A percentile compares a stretch with the other conserved stretches of the same genome.
phyloP scores from a whole-genome alignment of 2,329 filamentous ascomycete species.

The Aspergillus spinulosporus region DNA sequence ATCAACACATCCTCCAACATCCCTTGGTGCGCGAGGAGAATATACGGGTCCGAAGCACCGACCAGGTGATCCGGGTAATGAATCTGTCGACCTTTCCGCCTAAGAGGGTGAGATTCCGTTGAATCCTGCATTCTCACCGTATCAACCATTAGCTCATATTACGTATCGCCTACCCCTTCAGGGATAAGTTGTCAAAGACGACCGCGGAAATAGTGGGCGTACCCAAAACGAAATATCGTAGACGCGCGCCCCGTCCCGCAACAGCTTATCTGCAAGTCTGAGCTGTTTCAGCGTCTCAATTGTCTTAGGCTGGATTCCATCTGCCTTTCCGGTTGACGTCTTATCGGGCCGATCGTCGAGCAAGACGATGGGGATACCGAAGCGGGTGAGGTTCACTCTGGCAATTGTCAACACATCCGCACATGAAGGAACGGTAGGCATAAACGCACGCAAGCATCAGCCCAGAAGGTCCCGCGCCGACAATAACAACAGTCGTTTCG shows the following conservation, averaged over 20 bases:
- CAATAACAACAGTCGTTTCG: constrained; percentile 36
- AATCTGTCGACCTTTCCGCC: constrained; percentile 63
- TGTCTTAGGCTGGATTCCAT: constrained; percentile 74
- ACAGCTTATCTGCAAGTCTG: constrained; percentile 66
- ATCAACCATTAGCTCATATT: not conserved
- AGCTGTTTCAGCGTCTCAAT: constrained; percentile 76
- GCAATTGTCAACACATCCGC: too few relatives aligned
- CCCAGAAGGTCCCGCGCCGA: constrained; percentile 48
- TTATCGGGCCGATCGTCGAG: constrained; percentile 69
- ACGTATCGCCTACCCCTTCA: not conserved
- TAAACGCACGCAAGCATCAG: constrained; percentile 44
- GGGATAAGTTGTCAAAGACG: not conserved
- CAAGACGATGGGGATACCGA: constrained; percentile 64
- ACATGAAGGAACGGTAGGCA: too few relatives aligned
- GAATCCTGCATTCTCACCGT: constrained; percentile 7
- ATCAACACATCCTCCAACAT: constrained; percentile 73
- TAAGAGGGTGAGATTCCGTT: constrained; percentile 44
- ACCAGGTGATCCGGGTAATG: constrained; percentile 62
- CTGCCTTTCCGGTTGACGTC: constrained; percentile 67
- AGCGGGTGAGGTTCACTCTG: constrained; percentile 61
- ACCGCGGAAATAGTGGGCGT: constrained; percentile 26
- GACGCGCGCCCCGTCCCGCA: constrained; percentile 67
- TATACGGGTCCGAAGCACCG: constrained; percentile 55
- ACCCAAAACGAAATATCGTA: constrained; percentile 77
- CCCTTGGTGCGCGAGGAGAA: constrained; percentile 65